Evolutionary conservation across 257 asterid species (phyloP), one percentile per base, ranked within the genome.

Genomic region (Jacaranda mimosifolia): DNA sequence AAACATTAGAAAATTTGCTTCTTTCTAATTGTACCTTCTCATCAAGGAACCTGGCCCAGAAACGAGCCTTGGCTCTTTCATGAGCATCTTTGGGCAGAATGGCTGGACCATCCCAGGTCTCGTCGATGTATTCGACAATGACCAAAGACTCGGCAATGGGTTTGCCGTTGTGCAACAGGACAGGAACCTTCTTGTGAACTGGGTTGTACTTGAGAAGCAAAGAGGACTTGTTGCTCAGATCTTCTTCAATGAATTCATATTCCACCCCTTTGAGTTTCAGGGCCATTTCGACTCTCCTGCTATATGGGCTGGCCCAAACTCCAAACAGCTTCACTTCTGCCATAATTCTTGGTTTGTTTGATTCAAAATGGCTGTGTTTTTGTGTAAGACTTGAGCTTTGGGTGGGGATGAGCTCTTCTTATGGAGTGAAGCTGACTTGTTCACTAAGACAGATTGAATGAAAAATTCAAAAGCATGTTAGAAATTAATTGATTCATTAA

Each of bases 151-250:
- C 87, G 13, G 10, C 5, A 45, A 86, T 49, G 12, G 88, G 80
- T 15, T 77, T 86, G 6, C 82, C 87, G 9, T 82, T 77, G 76
- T 84, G 46, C 46, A 42, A 6, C 8, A 42, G 46, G 9, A 42
- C 46, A 5, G 87, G 0, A 88, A 9, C 9, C 57, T 83, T 79
- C 46, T 86, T 77, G 73, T 80, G 42, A 51, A 90, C 4, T 7
- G 92, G 92, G 60, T 86, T 90, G 76, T 78, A 77, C 4, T 88
- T 81, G 19, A 88, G 73, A 66, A 88, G 82, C 39, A 69, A 49
- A 32, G 83, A 55, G 38, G 89, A 83, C 73, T 86, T 86, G 80
- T 76, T 85, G 6, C 8, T 13, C 0, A 82, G 15, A 73, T 86
- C 86, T 81, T 88, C 79, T 14, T 81, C 73, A 1, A 82, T 48